Conservation (phyloP, 2,329 filamentous ascomycete genomes). For the Sclerotinia minor region DNA sequence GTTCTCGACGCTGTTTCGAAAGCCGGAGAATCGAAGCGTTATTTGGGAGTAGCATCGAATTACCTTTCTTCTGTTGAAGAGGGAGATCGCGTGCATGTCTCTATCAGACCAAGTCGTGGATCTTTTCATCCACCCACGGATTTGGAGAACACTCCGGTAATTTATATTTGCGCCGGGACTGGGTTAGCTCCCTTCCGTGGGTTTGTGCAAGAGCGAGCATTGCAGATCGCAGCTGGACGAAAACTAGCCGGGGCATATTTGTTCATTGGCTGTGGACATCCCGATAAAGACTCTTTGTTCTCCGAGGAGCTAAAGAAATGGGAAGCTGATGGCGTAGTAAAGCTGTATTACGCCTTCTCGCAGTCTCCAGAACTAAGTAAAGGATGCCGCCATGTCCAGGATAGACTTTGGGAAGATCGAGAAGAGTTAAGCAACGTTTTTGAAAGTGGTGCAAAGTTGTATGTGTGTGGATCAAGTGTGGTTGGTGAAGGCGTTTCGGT, state of each 20-base stretch:
- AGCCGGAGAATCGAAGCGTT: constrained; percentile 42
- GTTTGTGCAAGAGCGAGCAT: constrained; percentile 40
- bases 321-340: constrained; percentile 26
- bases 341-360: constrained; percentile 24
- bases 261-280: constrained; percentile 50
- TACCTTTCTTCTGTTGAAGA: constrained; percentile 47
- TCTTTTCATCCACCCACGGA: constrained; percentile 33
- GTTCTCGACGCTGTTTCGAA: constrained; percentile 52
- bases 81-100: constrained; percentile 44
- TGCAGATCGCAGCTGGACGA: constrained; percentile 16
- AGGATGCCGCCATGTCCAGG: constrained; percentile 25
- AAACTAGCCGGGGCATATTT: constrained; percentile 43
- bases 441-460: constrained; percentile 26
- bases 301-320: constrained; percentile 42
- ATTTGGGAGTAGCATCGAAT: constrained; percentile 50
- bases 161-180: constrained; percentile 42
- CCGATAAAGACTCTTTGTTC: constrained; percentile 48
- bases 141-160: constrained; percentile 39
- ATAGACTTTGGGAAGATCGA: constrained; percentile 27
- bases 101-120: constrained; percentile 47
- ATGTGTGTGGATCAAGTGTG: constrained; percentile 26
- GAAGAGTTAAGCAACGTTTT: constrained; percentile 24
- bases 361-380: constrained; percentile 12
- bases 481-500: constrained; percentile 21
- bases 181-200: constrained; percentile 38